These are phyloP conservation scores for Santalum album DNA, from an alignment of 164 flowering plant genomes.

Conservation along the genomic window DNA sequence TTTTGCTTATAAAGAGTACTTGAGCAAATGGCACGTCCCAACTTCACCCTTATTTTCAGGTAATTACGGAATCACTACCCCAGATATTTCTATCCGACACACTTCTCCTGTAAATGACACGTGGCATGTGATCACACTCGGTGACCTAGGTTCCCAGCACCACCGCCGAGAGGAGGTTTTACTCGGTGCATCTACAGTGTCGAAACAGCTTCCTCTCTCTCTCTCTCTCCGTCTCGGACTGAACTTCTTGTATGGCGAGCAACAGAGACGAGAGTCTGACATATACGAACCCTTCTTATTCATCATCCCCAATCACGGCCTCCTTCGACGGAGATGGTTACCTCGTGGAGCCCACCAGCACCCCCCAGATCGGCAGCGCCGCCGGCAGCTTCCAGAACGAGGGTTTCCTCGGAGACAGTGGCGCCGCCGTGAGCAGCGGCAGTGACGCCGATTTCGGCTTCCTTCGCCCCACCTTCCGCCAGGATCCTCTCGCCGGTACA, in stretches of 20 bases:
- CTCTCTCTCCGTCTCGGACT: background rate
- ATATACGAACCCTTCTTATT: constrained; percentile 27
- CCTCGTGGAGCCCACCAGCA: constrained; percentile 20
- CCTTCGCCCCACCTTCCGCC: constrained; percentile 55
- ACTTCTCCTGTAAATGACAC: too few species aligned
- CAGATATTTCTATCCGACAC: too few species aligned
- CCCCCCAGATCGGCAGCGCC: constrained; percentile 48
- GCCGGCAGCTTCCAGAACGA: constrained; percentile 77
- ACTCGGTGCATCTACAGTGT: too few species aligned
- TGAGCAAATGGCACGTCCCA: too few species aligned
- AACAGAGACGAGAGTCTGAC: constrained; percentile 45
- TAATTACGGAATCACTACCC: too few species aligned
- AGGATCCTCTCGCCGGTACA: constrained; percentile 51
- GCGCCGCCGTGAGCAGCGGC: constrained; percentile 20
- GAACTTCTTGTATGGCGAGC: constrained; percentile 21
- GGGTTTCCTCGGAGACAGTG: constrained; percentile 25
- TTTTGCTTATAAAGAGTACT: too few species aligned
- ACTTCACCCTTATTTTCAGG: too few species aligned
- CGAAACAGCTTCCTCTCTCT: too few species aligned
- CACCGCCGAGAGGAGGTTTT: too few species aligned
- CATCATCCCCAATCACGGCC: constrained; percentile 48
- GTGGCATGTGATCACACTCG: too few species aligned
- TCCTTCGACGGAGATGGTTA: constrained; percentile 28
- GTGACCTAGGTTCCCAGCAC: too few species aligned
- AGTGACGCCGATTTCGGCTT: constrained; percentile 64